These are phyloP conservation scores for Cardamine chenopodiifolia DNA, from an alignment of 345 rosid species.

Conservation along the genomic window DNA sequence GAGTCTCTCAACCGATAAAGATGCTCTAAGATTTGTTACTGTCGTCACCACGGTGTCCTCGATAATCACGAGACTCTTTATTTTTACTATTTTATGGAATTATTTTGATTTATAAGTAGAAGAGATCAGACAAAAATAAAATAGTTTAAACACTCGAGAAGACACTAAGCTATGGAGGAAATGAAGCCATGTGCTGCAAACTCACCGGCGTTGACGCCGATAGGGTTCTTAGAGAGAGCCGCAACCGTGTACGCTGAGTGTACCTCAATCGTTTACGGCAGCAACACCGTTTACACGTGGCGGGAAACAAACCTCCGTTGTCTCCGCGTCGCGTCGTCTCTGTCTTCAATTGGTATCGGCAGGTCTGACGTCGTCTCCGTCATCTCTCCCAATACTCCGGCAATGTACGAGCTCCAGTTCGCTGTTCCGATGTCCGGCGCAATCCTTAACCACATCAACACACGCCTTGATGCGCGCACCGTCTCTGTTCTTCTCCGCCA, in stretches of 20 bases:
- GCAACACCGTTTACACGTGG: conserved; percentile 56
- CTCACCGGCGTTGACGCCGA: conserved; percentile 58
- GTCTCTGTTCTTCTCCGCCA: conserved; percentile 69
- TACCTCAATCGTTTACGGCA: conserved; percentile 56
- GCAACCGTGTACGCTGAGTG: conserved; percentile 60
- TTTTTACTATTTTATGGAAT: not conserved
- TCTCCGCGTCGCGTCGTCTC: conserved; percentile 60
- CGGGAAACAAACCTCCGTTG: conserved; percentile 59
- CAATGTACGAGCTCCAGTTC: conserved; percentile 91
- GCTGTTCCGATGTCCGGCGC: conserved; percentile 86
- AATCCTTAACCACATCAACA: conserved; percentile 74
- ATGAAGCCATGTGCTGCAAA: conserved; percentile 51
- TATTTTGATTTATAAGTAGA: not conserved
- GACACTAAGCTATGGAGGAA: conserved; percentile 37
- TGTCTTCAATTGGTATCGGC: conserved; percentile 55
- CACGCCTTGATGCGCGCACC: conserved; percentile 82
- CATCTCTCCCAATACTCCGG: conserved; percentile 67
- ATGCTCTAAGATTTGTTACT: not conserved
- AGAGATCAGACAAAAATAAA: not conserved
- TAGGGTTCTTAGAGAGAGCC: conserved; percentile 58
- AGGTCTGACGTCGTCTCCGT: conserved; percentile 69
- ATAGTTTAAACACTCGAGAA: no score
- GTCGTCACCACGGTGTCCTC: conserved; percentile 21
- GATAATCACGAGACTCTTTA: conserved; percentile 20
- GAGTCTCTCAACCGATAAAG: no score